Evolutionary conservation across 2,329 filamentous ascomycete genomes (phyloP).

Genomic region (Arthrinium phaeospermum): DNA sequence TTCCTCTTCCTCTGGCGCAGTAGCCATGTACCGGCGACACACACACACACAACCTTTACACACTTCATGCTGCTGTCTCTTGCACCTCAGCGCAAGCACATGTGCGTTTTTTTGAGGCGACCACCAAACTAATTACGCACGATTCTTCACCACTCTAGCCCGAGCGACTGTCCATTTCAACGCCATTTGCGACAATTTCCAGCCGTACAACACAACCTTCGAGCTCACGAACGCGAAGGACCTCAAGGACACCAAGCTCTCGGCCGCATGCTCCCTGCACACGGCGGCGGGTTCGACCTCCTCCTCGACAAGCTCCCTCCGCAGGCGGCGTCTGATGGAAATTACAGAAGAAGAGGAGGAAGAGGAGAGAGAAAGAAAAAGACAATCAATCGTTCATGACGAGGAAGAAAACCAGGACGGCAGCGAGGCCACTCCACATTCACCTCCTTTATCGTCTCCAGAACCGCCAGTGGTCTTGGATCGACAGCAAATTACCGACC

Average conservation of each 20-base stretch:
- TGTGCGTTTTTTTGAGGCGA: neutral
- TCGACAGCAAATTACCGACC: slow-evolving; percentile 55
- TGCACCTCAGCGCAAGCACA: neutral
- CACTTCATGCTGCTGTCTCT: slow-evolving; percentile 19
- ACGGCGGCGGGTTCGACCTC: slow-evolving; percentile 85
- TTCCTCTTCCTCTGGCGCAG: slow-evolving; percentile 23
- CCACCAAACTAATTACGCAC: slow-evolving; percentile 17
- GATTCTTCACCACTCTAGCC: slow-evolving; percentile 56
- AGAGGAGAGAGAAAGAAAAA: slow-evolving; percentile 63
- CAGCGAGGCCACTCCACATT: slow-evolving; percentile 33
- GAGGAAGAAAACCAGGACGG: slow-evolving; percentile 44
- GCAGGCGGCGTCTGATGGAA: slow-evolving; percentile 80
- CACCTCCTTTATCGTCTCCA: slow-evolving; percentile 29
- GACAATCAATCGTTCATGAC: slow-evolving; percentile 60
- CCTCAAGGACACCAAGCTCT: slow-evolving; percentile 85
- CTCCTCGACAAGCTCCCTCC: slow-evolving; percentile 81
- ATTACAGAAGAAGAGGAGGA: slow-evolving; percentile 95
- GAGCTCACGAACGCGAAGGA: slow-evolving; percentile 76
- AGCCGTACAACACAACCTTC: slow-evolving; percentile 86
- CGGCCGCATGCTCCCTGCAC: slow-evolving; percentile 86
- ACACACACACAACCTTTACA: neutral
- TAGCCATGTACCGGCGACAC: neutral
- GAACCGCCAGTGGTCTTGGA: slow-evolving; percentile 56
- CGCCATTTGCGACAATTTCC: slow-evolving; percentile 72
- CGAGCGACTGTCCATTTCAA: slow-evolving; percentile 79